These are phyloP conservation scores for Penicillium polonicum DNA, from an alignment of 2,329 filamentous ascomycete species.

Conservation along the genomic window DNA sequence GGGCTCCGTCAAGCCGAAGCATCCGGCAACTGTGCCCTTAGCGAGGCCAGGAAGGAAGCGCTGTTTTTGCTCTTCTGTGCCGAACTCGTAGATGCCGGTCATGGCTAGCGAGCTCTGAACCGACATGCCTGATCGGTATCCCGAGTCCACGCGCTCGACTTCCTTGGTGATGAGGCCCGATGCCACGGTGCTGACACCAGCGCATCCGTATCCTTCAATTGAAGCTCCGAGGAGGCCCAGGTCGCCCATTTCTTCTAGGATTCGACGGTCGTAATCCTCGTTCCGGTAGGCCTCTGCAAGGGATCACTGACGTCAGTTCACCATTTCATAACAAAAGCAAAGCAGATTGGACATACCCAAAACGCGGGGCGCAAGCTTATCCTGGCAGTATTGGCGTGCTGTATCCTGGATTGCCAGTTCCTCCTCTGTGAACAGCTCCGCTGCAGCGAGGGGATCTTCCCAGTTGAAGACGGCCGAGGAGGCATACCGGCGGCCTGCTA, in stretches of 20 bases:
- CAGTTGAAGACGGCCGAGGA: slow-evolving; percentile 68
- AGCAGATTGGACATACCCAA: slow-evolving; percentile 61
- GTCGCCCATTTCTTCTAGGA: slow-evolving; percentile 88
- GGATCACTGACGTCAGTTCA: slow-evolving; percentile 1
- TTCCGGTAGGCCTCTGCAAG: slow-evolving; percentile 75
- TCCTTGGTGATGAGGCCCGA: slow-evolving; percentile 87
- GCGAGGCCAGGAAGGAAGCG: slow-evolving; percentile 77
- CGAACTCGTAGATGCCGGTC: slow-evolving; percentile 87
- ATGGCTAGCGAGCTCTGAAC: slow-evolving; percentile 92
- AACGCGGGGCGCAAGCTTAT: slow-evolving; percentile 79
- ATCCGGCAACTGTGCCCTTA: slow-evolving; percentile 76
- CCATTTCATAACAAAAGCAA: not conserved
- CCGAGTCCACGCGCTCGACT: slow-evolving; percentile 86
- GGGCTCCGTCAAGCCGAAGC: slow-evolving; percentile 87
- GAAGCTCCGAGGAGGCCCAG: slow-evolving; percentile 83
- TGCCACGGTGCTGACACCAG: slow-evolving; percentile 81
- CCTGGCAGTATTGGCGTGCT: slow-evolving; percentile 91
- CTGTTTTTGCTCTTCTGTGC: slow-evolving; percentile 82
- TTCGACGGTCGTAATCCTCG: slow-evolving; percentile 81
- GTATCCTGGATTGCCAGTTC: slow-evolving; percentile 87
- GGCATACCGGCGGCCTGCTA: slow-evolving; percentile 23
- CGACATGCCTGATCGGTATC: slow-evolving; percentile 89
- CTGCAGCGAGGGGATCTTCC: slow-evolving; percentile 79
- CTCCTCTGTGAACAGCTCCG: slow-evolving; percentile 80
- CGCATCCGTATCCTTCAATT: slow-evolving; percentile 84